Conservation (phyloP, 1,284 basidiomycete species). For the Athelia psychrophila region DNA sequence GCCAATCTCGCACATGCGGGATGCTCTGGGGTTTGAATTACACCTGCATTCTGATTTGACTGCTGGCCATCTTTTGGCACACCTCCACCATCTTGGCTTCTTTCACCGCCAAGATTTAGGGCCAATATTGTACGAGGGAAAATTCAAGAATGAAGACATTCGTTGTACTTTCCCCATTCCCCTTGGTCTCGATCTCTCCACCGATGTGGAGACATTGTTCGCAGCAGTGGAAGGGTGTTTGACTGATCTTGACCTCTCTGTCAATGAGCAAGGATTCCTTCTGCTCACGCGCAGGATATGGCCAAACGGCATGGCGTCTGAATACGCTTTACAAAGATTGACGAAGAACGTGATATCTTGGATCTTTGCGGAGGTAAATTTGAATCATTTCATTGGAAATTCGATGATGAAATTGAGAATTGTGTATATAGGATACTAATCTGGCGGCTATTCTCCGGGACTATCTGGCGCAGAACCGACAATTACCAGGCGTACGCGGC, state of each 20-base stretch:
- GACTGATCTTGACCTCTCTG: constrained; percentile 63
- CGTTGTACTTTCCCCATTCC: constrained; percentile 65
- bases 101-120: constrained; percentile 44
- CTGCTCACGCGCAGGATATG: constrained; percentile 64
- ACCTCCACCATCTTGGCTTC: constrained; percentile 61
- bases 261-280: constrained; percentile 71
- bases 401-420: neutral
- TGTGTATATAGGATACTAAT: constrained; percentile 48
- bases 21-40: constrained; percentile 61
- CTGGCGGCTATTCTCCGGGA: constrained; percentile 62
- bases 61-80: constrained; percentile 51
- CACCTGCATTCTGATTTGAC: constrained; percentile 50
- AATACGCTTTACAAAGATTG: constrained; percentile 58
- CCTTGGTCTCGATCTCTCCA: constrained; percentile 65
- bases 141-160: constrained; percentile 22
- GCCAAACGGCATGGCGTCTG: constrained; percentile 69
- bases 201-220: constrained; percentile 69
- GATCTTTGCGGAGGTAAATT: constrained; percentile 62
- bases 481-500: constrained; percentile 63
- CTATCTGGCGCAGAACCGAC: constrained; percentile 44
- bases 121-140: constrained; percentile 34
- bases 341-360: constrained; percentile 53
- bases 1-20: constrained; percentile 54
- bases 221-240: constrained; percentile 71
- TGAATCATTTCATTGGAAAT: neutral